Conservation (phyloP, 306 rosid genomes). For the Biancaea sappan region DNA sequence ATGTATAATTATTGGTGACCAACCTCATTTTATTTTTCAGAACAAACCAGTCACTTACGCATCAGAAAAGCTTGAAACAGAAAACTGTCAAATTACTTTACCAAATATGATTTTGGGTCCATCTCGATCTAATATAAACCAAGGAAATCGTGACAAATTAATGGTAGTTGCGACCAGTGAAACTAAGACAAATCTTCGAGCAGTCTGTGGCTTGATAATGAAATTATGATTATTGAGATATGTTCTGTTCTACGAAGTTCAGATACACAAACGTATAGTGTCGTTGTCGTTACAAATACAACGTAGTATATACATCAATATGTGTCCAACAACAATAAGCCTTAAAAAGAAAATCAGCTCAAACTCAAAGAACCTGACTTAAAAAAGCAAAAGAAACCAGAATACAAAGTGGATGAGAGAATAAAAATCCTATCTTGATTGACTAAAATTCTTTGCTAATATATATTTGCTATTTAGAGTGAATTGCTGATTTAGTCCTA, state of each 20-base stretch:
- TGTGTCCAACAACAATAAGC: neutral
- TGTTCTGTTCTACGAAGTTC: too few species aligned
- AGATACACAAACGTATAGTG: too few species aligned
- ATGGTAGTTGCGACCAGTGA: neutral
- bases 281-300: too few species aligned
- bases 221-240: neutral
- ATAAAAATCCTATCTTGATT: neutral
- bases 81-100: neutral
- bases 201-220: neutral
- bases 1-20: conserved; percentile 1
- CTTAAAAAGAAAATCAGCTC: too few species aligned
- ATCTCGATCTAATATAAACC: neutral
- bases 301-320: too few species aligned
- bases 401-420: neutral
- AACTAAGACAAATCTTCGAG: neutral
- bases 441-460: too few species aligned
- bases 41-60: neutral
- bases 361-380: neutral
- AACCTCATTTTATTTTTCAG: neutral
- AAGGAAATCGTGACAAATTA: neutral
- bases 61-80: neutral
- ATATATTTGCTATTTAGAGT: too few species aligned
- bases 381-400: neutral
- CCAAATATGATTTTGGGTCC: neutral
- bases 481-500: too few species aligned